A percentile compares a stretch with the other conserved stretches of the same genome.
Evolutionary conservation across 2,329 filamentous ascomycete genomes (phyloP).

Genomic region (Verticillium albo-atrum): DNA sequence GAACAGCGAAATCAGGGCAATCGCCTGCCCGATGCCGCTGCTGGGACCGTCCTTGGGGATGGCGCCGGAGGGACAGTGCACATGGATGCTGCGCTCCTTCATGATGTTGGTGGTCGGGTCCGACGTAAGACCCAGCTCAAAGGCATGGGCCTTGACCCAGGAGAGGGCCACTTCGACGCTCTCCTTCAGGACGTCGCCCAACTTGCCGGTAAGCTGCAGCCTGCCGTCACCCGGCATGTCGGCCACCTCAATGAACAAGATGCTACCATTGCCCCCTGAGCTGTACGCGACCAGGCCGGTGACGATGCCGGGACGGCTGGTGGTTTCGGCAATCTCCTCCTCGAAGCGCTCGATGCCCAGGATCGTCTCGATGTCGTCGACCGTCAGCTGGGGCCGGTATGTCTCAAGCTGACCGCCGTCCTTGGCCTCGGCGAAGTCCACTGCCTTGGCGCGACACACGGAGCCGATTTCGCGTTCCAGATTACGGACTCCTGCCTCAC

Average conservation of each 20-base stretch:
- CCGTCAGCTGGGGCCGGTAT: constrained; percentile 70
- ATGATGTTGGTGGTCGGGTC: constrained; percentile 88
- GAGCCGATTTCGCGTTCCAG: constrained; percentile 93
- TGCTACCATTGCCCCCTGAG: constrained; percentile 87
- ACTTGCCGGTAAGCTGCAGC: constrained; percentile 92
- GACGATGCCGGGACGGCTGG: constrained; percentile 81
- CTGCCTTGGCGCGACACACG: constrained; percentile 91
- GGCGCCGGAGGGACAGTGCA: constrained; percentile 91
- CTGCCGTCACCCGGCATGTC: constrained; percentile 93
- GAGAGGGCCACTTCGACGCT: constrained; percentile 92
- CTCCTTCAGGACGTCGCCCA: constrained; percentile 95
- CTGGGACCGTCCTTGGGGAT: constrained; percentile 89
- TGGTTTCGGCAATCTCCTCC: constrained; percentile 89
- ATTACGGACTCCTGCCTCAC: constrained; percentile 92
- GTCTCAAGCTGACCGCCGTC: constrained; percentile 63
- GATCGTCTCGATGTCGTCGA: constrained; percentile 83
- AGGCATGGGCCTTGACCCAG: constrained; percentile 97
- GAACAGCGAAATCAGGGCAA: constrained; percentile 89
- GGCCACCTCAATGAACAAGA: constrained; percentile 96
- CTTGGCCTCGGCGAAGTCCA: constrained; percentile 87
- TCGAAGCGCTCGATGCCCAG: constrained; percentile 91
- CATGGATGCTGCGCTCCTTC: constrained; percentile 89
- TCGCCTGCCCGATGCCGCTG: constrained; percentile 89
- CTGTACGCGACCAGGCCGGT: constrained; percentile 95
- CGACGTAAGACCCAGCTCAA: constrained; percentile 77